Conservation (phyloP, 108 stramenopile species). For the Skeletonema tropicum region DNA sequence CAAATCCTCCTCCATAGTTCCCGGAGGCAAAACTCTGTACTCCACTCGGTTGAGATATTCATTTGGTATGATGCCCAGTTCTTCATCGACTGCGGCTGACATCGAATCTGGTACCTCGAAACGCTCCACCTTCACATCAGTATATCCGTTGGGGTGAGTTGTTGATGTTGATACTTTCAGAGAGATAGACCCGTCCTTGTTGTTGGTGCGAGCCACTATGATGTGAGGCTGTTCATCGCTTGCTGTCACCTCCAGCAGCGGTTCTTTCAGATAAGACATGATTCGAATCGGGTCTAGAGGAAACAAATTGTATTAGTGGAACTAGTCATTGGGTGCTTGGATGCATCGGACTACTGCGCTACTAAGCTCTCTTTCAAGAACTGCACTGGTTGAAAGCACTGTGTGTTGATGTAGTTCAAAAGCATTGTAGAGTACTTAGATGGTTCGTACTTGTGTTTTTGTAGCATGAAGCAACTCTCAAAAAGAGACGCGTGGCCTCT, state of each 20-base stretch:
- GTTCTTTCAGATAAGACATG: background rate
- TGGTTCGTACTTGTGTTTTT: too few relatives aligned
- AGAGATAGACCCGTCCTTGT: constrained; percentile 20
- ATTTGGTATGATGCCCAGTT: background rate
- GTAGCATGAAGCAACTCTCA: too few relatives aligned
- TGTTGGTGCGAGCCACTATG: background rate
- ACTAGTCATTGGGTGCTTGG: too few relatives aligned
- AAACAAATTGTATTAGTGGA: background rate
- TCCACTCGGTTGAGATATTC: constrained; percentile 30
- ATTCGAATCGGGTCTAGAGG: background rate
- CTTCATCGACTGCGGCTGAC: background rate
- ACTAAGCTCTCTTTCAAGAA: too few relatives aligned
- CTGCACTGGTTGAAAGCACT: too few relatives aligned
- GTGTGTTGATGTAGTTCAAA: too few relatives aligned
- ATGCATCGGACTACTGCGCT: too few relatives aligned
- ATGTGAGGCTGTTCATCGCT: background rate
- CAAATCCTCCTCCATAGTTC: constrained; percentile 1
- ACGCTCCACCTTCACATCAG: constrained; percentile 14
- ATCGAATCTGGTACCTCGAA: constrained; percentile 5
- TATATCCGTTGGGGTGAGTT: constrained; percentile 15
- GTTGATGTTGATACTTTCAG: constrained; percentile 16
- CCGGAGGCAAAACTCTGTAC: constrained; percentile 13
- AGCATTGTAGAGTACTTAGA: too few relatives aligned
- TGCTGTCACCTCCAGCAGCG: background rate
- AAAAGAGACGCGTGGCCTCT: too few relatives aligned